Base-by-base conservation (phyloP, 2,329 filamentous ascomycete genomes). In the Akanthomyces lecanii region DNA sequence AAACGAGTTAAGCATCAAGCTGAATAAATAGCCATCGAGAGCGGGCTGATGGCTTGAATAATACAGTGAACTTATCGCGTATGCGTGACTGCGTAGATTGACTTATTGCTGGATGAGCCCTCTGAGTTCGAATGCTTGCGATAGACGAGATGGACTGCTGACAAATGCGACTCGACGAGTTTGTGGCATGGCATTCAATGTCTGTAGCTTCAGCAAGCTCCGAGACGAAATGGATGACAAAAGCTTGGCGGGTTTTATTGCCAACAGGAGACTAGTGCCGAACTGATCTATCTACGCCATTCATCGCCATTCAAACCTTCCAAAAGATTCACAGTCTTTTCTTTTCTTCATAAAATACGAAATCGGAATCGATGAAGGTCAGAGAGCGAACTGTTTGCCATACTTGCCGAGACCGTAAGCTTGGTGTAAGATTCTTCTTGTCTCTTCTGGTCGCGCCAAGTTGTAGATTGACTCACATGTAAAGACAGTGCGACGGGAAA, bases 401-500 rank as follows among this genome's bases (percentile, higher is more conserved):
- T 51, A 69, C 66, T 18, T 71, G 69, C 56, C 66, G 69, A 61
- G 64, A 65, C 8, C 65, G 69, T 10, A 71, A 71, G 48, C 48
- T 71, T 1, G 69, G 67, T 52, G 69, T 70, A 62, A 58, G 68
- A 66, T 28, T 6, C 18, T 25, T 38, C 48, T 14, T 33, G 28
- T 10, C 38, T 7, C 23, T 28, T 23, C 38, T 28, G 38, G 33
- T 64, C 42, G 4, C 12, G 11, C 14, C 12, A 48, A 18, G 23
- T 12, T 40, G n/a, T 40, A 45, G 28, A 44, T 18, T 28, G 16
- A 56, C 58, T 55, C 5, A 64, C 21, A 58, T 11, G 55, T 40
- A 21, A 11, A 28, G 16, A 7, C n/a, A 71, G 70, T 71, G 69
- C 61, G 69, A 71, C 40, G 69, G 70, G 25, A 67, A 68, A 23